Percentiles rank a stretch among this genome's conserved stretches.
Conservation (phyloP, 768 basidiomycete genomes). For the Asterophora parasitica region DNA sequence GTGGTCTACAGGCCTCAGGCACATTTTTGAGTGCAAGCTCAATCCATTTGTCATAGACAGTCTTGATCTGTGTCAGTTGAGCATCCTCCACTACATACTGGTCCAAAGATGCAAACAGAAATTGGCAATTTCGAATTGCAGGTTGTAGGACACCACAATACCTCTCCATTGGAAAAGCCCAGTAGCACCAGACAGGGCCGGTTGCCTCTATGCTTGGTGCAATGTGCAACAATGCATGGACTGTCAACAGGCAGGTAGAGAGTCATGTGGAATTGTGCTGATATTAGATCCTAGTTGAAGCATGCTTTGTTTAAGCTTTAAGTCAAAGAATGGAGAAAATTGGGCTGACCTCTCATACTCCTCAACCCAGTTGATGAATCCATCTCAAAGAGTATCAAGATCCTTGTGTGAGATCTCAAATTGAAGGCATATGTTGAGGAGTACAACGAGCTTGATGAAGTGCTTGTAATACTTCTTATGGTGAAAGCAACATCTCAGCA, state of each 20-base stretch:
- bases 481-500: constrained; percentile 19
- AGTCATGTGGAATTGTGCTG: constrained; percentile 19
- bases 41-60: constrained; percentile 19
- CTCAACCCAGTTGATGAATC: constrained; percentile 26
- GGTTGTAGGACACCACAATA: constrained; percentile 27
- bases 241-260: constrained; percentile 24
- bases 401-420: constrained; percentile 22
- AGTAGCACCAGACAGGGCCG: constrained; percentile 35
- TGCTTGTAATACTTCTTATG: constrained; percentile 30
- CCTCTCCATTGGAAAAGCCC: constrained; percentile 37
- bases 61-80: constrained; percentile 17
- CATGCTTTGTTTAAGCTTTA: too few relatives aligned
- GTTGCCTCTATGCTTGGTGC: constrained; percentile 24
- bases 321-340: constrained; percentile 3
- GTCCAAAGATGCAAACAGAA: constrained; percentile 16
- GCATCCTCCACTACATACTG: constrained; percentile 11
- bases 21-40: too few relatives aligned
- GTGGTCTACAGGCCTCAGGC: too few relatives aligned
- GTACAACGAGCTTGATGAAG: constrained; percentile 28
- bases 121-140: constrained; percentile 23
- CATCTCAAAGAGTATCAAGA: constrained; percentile 16
- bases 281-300: constrained; percentile 21
- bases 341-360: constrained; percentile 20
- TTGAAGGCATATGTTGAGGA: constrained; percentile 29
- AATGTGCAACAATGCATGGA: constrained; percentile 32